A percentile compares a stretch with the other conserved stretches of the same genome.
Conservation (phyloP, 345 rosid species). For the Kandelia obovata region DNA sequence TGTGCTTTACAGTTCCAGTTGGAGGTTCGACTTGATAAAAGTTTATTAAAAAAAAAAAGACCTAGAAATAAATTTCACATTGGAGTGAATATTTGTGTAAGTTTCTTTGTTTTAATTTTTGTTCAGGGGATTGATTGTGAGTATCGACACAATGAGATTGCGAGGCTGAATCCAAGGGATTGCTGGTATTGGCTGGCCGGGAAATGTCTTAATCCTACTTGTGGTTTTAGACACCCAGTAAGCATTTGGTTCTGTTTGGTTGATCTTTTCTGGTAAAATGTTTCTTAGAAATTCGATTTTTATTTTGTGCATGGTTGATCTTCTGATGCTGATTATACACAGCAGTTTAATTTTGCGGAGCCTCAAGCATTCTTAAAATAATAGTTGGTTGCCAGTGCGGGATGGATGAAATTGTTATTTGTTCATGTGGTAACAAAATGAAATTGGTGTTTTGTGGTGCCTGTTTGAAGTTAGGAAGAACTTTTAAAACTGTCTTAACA, state of each 20-base stretch:
- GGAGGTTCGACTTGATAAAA: too few relatives aligned
- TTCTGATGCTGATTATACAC: too few relatives aligned
- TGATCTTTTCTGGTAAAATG: background rate
- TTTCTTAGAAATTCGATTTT: background rate
- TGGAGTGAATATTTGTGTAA: background rate
- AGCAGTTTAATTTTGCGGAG: too few relatives aligned
- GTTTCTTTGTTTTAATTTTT: background rate
- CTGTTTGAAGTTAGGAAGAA: too few relatives aligned
- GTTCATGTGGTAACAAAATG: too few relatives aligned
- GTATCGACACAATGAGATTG: background rate
- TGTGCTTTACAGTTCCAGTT: too few relatives aligned
- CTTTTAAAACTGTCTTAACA: too few relatives aligned
- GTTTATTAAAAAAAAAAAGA: too few relatives aligned
- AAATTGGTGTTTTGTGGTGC: too few relatives aligned
- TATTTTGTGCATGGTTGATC: background rate
- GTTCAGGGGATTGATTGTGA: background rate
- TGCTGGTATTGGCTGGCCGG: background rate
- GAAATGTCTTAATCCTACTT: conserved; percentile 16
- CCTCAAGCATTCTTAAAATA: too few relatives aligned
- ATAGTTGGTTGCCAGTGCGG: too few relatives aligned
- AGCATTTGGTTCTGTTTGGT: background rate
- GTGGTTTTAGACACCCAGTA: conserved; percentile 28
- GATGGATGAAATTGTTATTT: too few relatives aligned
- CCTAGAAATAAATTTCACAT: background rate
- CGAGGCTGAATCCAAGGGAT: background rate